phyloP scores from a whole-genome alignment of 345 rosid genomes.

The Pelargonium nanum region DNA sequence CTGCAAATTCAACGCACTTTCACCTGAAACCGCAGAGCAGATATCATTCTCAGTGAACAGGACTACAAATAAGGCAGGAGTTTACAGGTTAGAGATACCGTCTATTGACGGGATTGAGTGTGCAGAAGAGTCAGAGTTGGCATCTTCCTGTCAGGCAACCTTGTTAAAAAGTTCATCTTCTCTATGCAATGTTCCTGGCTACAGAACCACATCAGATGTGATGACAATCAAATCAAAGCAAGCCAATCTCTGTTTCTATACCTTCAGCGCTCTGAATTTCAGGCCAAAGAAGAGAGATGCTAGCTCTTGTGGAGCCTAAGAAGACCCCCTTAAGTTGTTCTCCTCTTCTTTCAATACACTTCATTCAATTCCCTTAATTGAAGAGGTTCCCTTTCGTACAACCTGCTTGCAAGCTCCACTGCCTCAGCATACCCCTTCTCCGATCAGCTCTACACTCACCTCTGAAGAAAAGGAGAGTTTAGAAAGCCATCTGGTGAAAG shows the following conservation, averaged over 20 bases:
- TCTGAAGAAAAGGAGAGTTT: no score
- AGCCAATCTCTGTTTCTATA: conserved; percentile 65
- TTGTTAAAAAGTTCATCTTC: conserved; percentile 44
- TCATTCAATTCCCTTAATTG: no score
- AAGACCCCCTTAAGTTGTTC: no score
- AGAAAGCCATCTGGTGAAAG: no score
- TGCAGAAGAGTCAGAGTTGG: conserved; percentile 47
- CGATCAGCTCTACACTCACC: no score
- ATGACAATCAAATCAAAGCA: conserved; percentile 50
- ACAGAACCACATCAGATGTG: conserved; percentile 62
- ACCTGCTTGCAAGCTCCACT: no score
- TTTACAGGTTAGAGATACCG: conserved; percentile 67
- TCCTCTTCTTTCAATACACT: no score
- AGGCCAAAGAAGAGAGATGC: conserved; percentile 57
- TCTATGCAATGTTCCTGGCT: conserved; percentile 75
- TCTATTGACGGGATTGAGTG: conserved; percentile 67
- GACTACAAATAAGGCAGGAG: conserved; percentile 66
- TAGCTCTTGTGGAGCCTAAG: conserved; percentile 35
- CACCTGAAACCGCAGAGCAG: conserved; percentile 49
- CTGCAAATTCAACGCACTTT: conserved; percentile 61
- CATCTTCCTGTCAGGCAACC: conserved; percentile 64
- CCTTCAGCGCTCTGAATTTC: conserved; percentile 60
- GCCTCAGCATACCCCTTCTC: no score
- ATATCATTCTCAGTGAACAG: conserved; percentile 71
- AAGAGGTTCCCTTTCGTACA: no score